Conservation (phyloP, 345 rosid genomes). For the Mangifera indica region DNA sequence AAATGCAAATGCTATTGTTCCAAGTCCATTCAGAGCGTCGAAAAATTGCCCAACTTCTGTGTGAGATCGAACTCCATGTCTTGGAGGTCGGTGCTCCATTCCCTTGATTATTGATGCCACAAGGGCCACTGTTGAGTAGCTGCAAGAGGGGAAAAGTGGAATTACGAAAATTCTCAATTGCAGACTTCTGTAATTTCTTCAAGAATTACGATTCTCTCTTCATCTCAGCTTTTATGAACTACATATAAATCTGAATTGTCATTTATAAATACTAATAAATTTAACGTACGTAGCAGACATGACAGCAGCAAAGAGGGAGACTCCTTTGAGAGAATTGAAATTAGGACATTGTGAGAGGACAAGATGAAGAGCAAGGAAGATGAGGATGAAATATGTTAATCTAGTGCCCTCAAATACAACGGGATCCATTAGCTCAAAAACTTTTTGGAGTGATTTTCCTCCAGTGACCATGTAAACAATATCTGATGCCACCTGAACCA, state of each 20-base stretch:
- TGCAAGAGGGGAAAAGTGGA: neutral
- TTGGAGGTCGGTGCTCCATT: neutral
- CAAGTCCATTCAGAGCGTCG: conserved; percentile 28
- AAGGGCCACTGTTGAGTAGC: conserved; percentile 24
- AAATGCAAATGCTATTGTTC: conserved; percentile 56
- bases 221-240: too few relatives aligned
- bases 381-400: conserved; percentile 27
- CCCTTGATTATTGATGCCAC: conserved; percentile 15
- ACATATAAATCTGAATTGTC: too few relatives aligned
- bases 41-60: conserved; percentile 19
- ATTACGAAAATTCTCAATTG: too few relatives aligned
- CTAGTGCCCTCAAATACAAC: neutral
- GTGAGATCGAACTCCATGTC: conserved; percentile 8
- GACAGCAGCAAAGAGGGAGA: conserved; percentile 30
- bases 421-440: conserved; percentile 1
- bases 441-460: conserved; percentile 24
- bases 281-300: conserved; percentile 23
- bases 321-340: conserved; percentile 25
- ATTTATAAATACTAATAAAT: too few relatives aligned
- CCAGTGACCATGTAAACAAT: conserved; percentile 35
- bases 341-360: conserved; percentile 32
- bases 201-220: too few relatives aligned
- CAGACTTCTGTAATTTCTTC: too few relatives aligned
- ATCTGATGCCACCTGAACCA: conserved; percentile 21
- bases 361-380: conserved; percentile 20